Conservation (phyloP, 306 rosid genomes). For the Rosa multiflora region DNA sequence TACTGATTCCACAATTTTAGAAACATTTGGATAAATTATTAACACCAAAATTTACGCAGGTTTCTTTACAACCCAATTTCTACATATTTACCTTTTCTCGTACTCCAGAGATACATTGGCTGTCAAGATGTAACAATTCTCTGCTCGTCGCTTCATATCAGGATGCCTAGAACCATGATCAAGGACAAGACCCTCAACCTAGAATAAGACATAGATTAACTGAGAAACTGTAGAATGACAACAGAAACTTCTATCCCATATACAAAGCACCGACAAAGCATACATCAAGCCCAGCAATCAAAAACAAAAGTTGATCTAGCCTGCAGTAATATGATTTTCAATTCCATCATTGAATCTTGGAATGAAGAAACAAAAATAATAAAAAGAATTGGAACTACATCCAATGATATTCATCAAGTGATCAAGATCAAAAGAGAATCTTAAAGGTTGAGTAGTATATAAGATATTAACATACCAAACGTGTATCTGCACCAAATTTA, state of each 20-base stretch:
- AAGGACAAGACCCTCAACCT: no score
- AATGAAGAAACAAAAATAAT: neutral
- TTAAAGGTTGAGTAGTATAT: neutral
- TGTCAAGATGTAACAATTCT: no score
- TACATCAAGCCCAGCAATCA: neutral
- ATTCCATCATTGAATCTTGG: neutral
- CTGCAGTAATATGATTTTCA: neutral
- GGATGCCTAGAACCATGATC: no score
- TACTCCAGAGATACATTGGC: no score
- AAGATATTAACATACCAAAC: conserved; percentile 60
- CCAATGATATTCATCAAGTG: neutral
- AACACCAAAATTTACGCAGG: no score
- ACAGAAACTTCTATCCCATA: neutral
- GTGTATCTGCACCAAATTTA: conserved; percentile 91
- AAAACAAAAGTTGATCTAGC: neutral
- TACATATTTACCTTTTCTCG: no score
- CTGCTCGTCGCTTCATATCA: no score
- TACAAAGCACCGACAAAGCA: neutral
- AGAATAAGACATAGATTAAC: neutral
- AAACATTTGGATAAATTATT: no score
- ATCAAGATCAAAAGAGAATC: neutral
- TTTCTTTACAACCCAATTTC: no score
- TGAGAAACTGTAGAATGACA: conserved; percentile 4
- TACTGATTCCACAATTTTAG: no score
- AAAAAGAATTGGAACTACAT: neutral